phyloP scores from a whole-genome alignment of 2,329 filamentous ascomycete genomes.

The Ceratocystis diversiconidia region DNA sequence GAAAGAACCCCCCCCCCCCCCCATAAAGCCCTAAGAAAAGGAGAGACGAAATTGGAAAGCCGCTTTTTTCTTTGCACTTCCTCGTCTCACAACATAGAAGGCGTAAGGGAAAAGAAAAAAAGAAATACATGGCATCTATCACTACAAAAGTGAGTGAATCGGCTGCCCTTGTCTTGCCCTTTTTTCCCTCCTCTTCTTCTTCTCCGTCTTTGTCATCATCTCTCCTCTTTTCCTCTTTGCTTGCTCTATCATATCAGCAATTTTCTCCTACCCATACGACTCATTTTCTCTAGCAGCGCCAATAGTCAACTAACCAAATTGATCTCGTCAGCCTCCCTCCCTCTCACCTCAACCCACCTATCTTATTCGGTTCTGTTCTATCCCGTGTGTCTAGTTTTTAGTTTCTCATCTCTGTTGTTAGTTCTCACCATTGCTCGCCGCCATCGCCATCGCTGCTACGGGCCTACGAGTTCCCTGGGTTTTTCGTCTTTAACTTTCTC shows the following conservation, averaged over 20 bases:
- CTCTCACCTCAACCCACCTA: not conserved
- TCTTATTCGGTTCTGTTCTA: not conserved
- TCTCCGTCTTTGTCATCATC: not conserved
- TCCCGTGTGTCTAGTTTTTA: not conserved
- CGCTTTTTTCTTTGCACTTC: not conserved
- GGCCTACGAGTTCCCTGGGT: not conserved
- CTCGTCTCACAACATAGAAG: not conserved
- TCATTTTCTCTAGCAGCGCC: no score
- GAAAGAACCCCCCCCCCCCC: not conserved
- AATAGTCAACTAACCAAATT: no score
- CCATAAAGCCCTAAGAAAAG: not conserved
- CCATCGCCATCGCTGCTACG: not conserved
- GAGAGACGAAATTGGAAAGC: not conserved
- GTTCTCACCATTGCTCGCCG: not conserved
- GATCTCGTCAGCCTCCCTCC: no score
- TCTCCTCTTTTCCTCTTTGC: not conserved
- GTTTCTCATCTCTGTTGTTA: not conserved
- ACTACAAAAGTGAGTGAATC: not conserved
- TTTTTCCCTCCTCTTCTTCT: not conserved
- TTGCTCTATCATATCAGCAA: not conserved
- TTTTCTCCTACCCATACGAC: not conserved
- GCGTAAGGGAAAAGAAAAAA: not conserved
- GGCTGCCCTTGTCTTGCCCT: no score
- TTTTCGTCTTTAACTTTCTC: slow-evolving; percentile 6
- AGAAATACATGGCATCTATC: not conserved